Conservation (phyloP, 495 filamentous ascomycete species). For the Cryomyces minteri region DNA sequence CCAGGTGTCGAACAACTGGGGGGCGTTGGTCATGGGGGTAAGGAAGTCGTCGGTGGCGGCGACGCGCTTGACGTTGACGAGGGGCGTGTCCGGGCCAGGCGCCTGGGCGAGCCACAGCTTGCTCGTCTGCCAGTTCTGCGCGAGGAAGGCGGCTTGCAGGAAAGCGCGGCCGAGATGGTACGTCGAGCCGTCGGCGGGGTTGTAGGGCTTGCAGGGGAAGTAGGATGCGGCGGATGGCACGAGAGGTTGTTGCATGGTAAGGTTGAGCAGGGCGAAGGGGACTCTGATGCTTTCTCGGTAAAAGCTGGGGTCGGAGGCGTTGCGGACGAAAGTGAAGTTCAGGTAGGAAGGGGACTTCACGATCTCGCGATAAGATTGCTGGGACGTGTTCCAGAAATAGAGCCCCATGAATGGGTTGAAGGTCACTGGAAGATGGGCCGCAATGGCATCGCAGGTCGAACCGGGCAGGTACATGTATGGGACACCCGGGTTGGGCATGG, state of each 20-base stretch:
- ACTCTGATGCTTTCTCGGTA: conserved; percentile 30
- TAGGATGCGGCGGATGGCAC: conserved; percentile 25
- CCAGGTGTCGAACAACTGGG: background rate
- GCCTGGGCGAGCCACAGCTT: conserved; percentile 2
- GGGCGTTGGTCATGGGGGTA: background rate
- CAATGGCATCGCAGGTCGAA: conserved; percentile 30
- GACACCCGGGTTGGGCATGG: conserved; percentile 14
- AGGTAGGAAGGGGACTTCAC: conserved; percentile 29
- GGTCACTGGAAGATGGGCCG: conserved; percentile 26
- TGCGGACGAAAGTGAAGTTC: conserved; percentile 25
- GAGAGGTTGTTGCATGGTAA: conserved; percentile 30
- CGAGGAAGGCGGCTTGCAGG: conserved; percentile 37
- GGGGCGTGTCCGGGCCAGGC: background rate
- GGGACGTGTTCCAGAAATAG: conserved; percentile 31
- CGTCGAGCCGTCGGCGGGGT: conserved; percentile 7
- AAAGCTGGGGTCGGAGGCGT: conserved; percentile 9
- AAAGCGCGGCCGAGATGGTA: conserved; percentile 34
- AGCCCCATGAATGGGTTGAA: conserved; percentile 23
- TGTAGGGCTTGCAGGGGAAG: conserved; percentile 33
- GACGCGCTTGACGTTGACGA: background rate
- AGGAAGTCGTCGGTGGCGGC: background rate
- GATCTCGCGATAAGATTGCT: conserved; percentile 23
- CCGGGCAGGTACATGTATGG: conserved; percentile 33
- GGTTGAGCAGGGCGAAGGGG: conserved; percentile 32
- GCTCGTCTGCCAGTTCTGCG: conserved; percentile 24